phyloP scores from a whole-genome alignment of 2,329 filamentous ascomycete species.

The Penicillium sp. region DNA sequence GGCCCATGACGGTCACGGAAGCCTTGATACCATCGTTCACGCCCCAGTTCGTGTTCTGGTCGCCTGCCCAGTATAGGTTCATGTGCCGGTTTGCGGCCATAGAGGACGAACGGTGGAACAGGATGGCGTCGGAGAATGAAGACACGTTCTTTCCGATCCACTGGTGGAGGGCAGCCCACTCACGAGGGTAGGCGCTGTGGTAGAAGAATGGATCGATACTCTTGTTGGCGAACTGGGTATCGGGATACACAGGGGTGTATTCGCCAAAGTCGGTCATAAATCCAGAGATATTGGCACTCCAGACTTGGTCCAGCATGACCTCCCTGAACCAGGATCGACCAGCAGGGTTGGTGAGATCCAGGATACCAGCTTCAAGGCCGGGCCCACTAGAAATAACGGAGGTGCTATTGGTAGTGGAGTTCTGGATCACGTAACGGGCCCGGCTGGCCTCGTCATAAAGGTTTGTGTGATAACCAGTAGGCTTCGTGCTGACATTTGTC shows the following conservation, averaged over 20 bases:
- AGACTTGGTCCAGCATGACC: conserved; percentile 28
- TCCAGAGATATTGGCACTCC: conserved; percentile 30
- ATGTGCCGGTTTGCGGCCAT: conserved; percentile 27
- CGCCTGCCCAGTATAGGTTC: conserved; percentile 35
- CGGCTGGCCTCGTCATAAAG: conserved; percentile 28
- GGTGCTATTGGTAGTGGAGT: conserved; percentile 28
- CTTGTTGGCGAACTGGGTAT: conserved; percentile 22
- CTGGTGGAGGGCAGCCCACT: conserved; percentile 30
- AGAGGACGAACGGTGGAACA: conserved; percentile 31
- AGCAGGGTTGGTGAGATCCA: conserved; percentile 31
- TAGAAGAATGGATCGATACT: conserved; percentile 26
- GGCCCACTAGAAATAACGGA: conserved; percentile 31
- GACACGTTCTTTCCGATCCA: conserved; percentile 22
- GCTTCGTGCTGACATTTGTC: conserved; percentile 30
- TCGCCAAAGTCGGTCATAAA: conserved; percentile 35
- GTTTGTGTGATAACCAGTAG: conserved; percentile 25
- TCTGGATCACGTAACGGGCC: conserved; percentile 28
- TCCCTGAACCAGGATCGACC: conserved; percentile 28
- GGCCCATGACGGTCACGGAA: conserved; percentile 27
- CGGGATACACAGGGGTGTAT: conserved; percentile 26
- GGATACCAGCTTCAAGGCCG: conserved; percentile 31
- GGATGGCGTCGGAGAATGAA: conserved; percentile 24
- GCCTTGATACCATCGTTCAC: conserved; percentile 32
- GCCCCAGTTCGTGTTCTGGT: conserved; percentile 30
- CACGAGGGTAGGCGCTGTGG: conserved; percentile 30